A percentile compares a stretch with the other conserved stretches of the same genome.
Evolutionary conservation across 1,284 basidiomycete species (phyloP).

Genomic region (Thecaphora frezii): DNA sequence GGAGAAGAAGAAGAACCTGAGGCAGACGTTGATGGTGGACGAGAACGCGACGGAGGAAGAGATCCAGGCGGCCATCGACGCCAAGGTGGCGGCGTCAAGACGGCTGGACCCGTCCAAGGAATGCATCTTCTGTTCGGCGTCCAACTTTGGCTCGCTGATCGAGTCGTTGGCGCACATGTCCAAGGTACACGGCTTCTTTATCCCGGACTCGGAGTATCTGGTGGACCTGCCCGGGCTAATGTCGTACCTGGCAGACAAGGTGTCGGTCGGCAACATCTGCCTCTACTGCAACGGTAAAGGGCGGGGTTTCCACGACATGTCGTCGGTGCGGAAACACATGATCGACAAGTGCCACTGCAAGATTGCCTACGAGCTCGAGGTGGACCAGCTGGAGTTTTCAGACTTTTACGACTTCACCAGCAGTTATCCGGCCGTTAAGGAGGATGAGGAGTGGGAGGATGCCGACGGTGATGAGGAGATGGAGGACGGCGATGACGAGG

Average conservation of each 20-base stretch:
- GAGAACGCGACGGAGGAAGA: constrained; percentile 49
- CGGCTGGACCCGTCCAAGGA: constrained; percentile 48
- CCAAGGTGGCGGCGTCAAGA: constrained; percentile 46
- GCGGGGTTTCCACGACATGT: constrained; percentile 43
- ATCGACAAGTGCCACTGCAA: constrained; percentile 74
- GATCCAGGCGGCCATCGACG: constrained; percentile 48
- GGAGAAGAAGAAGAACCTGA: constrained; percentile 23
- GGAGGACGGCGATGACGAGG: constrained; percentile 26
- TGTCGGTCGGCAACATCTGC: constrained; percentile 88
- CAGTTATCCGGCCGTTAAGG: constrained; percentile 68
- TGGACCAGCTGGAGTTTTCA: constrained; percentile 81
- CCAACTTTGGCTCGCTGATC: constrained; percentile 66
- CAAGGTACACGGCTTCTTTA: constrained; percentile 84
- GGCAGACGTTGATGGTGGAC: constrained; percentile 23
- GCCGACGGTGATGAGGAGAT: constrained; percentile 32
- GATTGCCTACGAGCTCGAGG: constrained; percentile 81
- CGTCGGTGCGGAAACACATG: constrained; percentile 56
- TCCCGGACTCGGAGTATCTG: constrained; percentile 90
- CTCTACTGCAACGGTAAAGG: constrained; percentile 70
- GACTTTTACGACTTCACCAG: constrained; percentile 91
- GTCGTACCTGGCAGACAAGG: constrained; percentile 86
- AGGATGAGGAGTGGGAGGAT: constrained; percentile 50
- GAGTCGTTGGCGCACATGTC: constrained; percentile 86
- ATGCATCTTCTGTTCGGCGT: constrained; percentile 77
- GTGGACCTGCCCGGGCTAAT: constrained; percentile 80